Evolutionary conservation across 495 filamentous ascomycete species (phyloP), one percentile per base, ranked within the genome.

Genomic region (Patellaria atrata): DNA sequence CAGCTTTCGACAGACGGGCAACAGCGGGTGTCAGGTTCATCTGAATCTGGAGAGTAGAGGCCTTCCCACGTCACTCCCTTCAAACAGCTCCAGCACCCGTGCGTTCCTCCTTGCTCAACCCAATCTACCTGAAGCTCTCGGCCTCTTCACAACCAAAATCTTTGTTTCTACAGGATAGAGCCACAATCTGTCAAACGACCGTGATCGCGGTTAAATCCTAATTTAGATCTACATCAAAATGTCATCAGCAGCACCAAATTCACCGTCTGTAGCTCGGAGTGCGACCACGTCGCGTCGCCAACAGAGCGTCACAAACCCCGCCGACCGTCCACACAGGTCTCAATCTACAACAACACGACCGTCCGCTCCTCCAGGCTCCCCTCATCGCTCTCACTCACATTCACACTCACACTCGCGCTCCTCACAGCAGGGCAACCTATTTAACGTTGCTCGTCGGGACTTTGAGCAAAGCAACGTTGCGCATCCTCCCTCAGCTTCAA

Each of bases 261-360:
- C 58, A 33, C 55, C 67, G 18, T 57, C 63, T 40, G 59, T 70
- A 38, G 55, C 56, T 34, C 67, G 70, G 47, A 66, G 64, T 47
- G 56, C 65, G 33, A 72, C 68, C n/a, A 65, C 67, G 20, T 70
- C 69, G 11, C 62, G 62, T 43, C 64, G 62, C 24, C 48, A 52
- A 38, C 63, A 62, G 17, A 54, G 63, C 25, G 43, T 56, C 40
- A 52, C 52, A 37, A 47, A 58, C 34, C 52, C 61, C 27, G 48
- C 60, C 30, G 68, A 74, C 48, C 55, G 63, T 37, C 69, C 70
- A 27, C 70, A 73, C 48, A 62, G 73, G 36, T 59, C 71, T 30
- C 59, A 64, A 47, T 74, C 69, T 36, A 65, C 67, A 36, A 58
- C 64, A 15, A 53, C 60, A 33, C 60, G 66, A 44, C 57, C 61